Base-by-base conservation (phyloP, 176 grass and related monocot genomes). In the Poa annua region DNA sequence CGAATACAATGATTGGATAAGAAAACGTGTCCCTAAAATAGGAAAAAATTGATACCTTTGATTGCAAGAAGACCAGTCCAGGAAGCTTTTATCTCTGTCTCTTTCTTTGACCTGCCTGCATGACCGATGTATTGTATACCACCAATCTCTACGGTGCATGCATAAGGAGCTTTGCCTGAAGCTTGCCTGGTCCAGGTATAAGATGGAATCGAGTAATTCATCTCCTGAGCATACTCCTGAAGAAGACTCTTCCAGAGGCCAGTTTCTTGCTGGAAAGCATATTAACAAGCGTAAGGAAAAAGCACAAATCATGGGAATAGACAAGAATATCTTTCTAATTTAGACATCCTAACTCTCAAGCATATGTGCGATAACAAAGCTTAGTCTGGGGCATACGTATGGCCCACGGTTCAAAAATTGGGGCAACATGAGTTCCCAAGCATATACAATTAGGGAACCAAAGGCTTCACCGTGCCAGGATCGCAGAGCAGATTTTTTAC, bases 171-270 rank as follows among this genome's bases (percentile, higher is more conserved):
- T 62, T 77, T 36, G 3, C 83, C 86, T 60, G 86, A 89, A 44
- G 87, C 77, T 89, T 79, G 84, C 81, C 82, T 93, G 51, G 88
- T 88, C 78, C 84, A 92, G 25, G 84, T 56, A 70, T 95, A 98
- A 56, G 92, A 98, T 80, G 95, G 95, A 56, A 91, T 93, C 8
- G 94, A 92, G 35, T 88, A 93, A 75, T 95, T 95, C 92, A 98
- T 98, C 88, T 98, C 93, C 83, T 90, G 90, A 35, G 95, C 95
- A 74, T 95, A 95, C 76, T 98, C 95, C 79, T 95, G 92, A 68
- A 98, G 90, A 81, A 98, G 89, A 89, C 90, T 98, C 61, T 94
- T 93, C 86, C 95, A 98, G 51, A 93, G 75, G 47, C 90, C 90
- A 68, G 92, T 94, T 82, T 89, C 82, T 74, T 93, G 92, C 95